Percentiles rank a stretch among this genome's conserved stretches.
Evolutionary conservation across 169 alveolate genomes (phyloP).

Genomic region (Blepharisma undulans): DNA sequence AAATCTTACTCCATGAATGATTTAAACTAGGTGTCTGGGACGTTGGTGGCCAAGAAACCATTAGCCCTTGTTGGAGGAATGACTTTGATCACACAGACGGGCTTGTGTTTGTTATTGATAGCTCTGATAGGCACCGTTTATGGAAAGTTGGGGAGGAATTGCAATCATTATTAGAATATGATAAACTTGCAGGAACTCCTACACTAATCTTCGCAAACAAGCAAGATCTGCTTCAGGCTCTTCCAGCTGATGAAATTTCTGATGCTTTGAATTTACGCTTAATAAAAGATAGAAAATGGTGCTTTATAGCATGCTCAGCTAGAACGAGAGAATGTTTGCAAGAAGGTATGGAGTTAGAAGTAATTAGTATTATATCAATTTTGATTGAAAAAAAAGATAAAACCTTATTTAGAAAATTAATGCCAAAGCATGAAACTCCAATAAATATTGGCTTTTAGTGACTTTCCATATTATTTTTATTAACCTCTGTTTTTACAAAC

Average conservation of each 20-base stretch:
- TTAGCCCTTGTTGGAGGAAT: conserved; percentile 89
- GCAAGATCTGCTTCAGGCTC: conserved; percentile 79
- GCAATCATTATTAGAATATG: conserved; percentile 79
- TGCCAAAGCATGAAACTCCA: no score
- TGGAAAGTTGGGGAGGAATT: conserved; percentile 86
- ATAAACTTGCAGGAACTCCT: conserved; percentile 80
- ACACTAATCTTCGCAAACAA: conserved; percentile 88
- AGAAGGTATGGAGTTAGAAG: conserved; percentile 83
- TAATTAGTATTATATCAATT: not conserved
- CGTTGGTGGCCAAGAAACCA: conserved; percentile 90
- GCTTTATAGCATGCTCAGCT: conserved; percentile 92
- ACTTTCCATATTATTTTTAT: no score
- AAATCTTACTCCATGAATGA: conserved; percentile 83
- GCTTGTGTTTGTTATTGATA: conserved; percentile 89
- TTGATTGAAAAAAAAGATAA: no score
- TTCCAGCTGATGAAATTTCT: conserved; percentile 82
- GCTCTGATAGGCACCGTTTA: conserved; percentile 84
- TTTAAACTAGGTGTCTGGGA: conserved; percentile 90
- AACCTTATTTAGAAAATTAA: no score
- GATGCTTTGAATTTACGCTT: conserved; percentile 63
- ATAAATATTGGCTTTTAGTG: no score
- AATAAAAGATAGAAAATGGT: conserved; percentile 83
- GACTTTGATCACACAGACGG: conserved; percentile 89
- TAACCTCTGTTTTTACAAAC: no score
- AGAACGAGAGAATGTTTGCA: conserved; percentile 88